phyloP scores from a whole-genome alignment of 768 basidiomycete genomes.

The Xanthoconium purpureum region DNA sequence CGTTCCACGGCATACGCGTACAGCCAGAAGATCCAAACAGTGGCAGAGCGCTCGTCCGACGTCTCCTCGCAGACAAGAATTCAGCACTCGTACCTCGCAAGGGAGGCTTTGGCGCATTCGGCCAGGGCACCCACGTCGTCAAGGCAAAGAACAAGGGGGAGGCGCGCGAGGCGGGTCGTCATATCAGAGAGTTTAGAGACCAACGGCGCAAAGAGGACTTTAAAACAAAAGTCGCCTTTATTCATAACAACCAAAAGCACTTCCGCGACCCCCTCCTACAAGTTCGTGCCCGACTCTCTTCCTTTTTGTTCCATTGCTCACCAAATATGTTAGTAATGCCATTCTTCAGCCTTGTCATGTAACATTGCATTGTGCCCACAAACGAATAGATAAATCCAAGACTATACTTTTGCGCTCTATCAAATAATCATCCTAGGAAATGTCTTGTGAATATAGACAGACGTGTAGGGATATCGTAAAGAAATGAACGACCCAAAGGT shows the following conservation, averaged over 20 bases:
- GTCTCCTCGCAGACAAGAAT: constrained; percentile 77
- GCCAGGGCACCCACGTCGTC: constrained; percentile 75
- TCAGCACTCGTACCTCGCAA: constrained; percentile 78
- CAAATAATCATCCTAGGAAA: constrained; percentile 10
- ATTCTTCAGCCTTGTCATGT: not conserved
- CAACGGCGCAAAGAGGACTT: constrained; percentile 75
- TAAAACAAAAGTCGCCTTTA: constrained; percentile 78
- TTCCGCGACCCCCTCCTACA: constrained; percentile 70
- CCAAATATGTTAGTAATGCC: not conserved
- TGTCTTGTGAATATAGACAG: constrained; percentile 14
- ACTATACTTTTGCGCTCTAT: constrained; percentile 16
- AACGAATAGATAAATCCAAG: constrained; percentile 1
- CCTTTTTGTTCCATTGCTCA: not conserved
- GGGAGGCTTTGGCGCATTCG: constrained; percentile 87
- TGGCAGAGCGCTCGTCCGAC: constrained; percentile 72
- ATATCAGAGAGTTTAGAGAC: constrained; percentile 81
- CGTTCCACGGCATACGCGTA: constrained; percentile 49
- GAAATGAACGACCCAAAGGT: constrained; percentile 37
- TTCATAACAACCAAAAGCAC: constrained; percentile 86
- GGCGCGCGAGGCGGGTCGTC: constrained; percentile 86
- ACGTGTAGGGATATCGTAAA: constrained; percentile 25
- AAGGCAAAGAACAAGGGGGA: constrained; percentile 94
- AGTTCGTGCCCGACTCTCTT: constrained; percentile 28
- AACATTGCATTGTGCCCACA: constrained; percentile 4
- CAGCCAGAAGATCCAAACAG: constrained; percentile 63